Base-by-base conservation (phyloP, 345 rosid genomes). In the Linum trigynum region DNA sequence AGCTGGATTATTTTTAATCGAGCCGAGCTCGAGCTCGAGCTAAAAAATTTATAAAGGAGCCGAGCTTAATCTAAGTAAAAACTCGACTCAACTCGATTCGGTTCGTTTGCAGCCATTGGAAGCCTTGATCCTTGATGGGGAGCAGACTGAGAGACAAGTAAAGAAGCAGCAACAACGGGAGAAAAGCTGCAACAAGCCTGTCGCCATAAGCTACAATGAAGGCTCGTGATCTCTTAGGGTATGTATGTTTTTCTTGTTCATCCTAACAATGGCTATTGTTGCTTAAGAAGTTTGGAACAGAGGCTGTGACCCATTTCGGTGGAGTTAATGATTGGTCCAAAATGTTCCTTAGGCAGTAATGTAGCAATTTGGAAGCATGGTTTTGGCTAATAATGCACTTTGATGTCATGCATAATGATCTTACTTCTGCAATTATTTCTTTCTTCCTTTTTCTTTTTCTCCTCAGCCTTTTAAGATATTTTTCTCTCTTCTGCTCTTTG, bases 51-150 rank as follows among this genome's bases (percentile, higher is more conserved):
- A 23, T 23, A 23, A 23, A 23, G 32, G 32, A 23, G 32, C 8
- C 10, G 40, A 38, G 15, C 10, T 36, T 3, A 3, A 23, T 62
- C 15, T 48, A 68, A 32, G 59, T 23, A 8, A 59, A 15, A 6
- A 68, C 15, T 1, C 39, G n/a, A 61, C 2, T 11, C 3, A 23
- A 39, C 4, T 39, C 40, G 15, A 38, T 64, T 36, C 55, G 5
- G 32, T 0, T 79, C 77, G 84, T 84, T 76, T 76, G 80, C 56
- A 67, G 40, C 66, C 0, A 23, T 23, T 23, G 32, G 32, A 23
- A 23, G 32, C 1, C 32, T 23, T 23, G 32, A 23, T 23, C 32
- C 32, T 23, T 23, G 32, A 23, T 60, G 9, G 3, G 75, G 10
- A 6, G 63, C 72, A 55, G 69, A 74, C 6, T 8, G 36, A 38